A percentile compares a stretch with the other conserved stretches of the same genome.
Conservation (phyloP, 2,329 filamentous ascomycete genomes). For the Phaeoacremonium minimum region DNA sequence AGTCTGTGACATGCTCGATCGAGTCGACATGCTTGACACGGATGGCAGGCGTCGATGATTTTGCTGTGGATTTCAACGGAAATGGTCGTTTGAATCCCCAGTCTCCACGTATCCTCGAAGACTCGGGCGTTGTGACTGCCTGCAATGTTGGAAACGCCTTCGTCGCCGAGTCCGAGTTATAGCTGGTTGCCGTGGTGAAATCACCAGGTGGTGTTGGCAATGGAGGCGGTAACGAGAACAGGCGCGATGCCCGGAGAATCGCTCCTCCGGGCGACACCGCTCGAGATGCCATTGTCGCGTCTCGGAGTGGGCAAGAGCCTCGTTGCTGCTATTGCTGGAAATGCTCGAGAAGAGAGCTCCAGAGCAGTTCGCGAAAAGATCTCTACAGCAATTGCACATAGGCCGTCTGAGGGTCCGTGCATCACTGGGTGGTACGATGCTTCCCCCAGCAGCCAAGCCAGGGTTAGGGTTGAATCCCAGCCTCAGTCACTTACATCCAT, state of each 20-base stretch:
- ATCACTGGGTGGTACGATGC: no score
- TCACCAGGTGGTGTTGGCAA: conserved; percentile 58
- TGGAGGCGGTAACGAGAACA: conserved; percentile 81
- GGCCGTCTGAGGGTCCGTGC: no score
- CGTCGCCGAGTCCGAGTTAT: conserved; percentile 66
- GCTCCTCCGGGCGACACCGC: conserved; percentile 56
- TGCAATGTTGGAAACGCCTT: conserved; percentile 76
- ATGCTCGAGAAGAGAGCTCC: no score
- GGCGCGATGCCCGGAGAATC: conserved; percentile 79
- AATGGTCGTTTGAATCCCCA: conserved; percentile 90
- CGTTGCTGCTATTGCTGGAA: background rate
- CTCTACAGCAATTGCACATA: no score
- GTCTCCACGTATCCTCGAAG: conserved; percentile 73
- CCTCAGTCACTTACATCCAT: no score
- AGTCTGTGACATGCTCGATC: conserved; percentile 85
- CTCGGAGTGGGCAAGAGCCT: no score
- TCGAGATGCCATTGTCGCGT: conserved; percentile 19
- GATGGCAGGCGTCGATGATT: conserved; percentile 69
- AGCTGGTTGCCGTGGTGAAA: conserved; percentile 39
- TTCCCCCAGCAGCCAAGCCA: no score
- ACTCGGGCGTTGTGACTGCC: conserved; percentile 71
- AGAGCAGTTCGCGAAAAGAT: no score
- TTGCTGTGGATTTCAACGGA: conserved; percentile 69
- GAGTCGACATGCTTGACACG: conserved; percentile 78
- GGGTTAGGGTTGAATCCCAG: no score